Percentiles rank a stretch among this genome's conserved stretches.
phyloP scores from a whole-genome alignment of 495 filamentous ascomycete species.

The Penicillium argentinense region DNA sequence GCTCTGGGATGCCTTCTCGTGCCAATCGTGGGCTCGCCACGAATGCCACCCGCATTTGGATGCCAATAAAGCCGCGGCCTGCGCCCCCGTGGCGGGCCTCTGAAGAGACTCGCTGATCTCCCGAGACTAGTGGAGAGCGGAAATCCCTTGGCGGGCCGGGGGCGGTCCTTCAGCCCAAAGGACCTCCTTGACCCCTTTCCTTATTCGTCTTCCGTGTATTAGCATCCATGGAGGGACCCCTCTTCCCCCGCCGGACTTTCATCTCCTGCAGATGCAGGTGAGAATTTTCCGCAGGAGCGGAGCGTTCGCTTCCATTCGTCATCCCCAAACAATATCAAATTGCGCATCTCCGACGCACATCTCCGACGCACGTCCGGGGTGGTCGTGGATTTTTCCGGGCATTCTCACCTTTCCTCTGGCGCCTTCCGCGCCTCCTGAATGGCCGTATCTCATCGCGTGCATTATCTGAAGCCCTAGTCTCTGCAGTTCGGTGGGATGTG shows the following conservation, averaged over 20 bases:
- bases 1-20: background rate
- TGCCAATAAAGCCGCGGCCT: background rate
- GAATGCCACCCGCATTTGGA: background rate
- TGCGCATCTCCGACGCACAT: background rate
- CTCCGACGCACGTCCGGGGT: too few relatives aligned
- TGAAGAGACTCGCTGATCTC: background rate
- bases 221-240: too few relatives aligned
- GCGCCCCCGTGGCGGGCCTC: background rate
- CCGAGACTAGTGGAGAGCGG: background rate
- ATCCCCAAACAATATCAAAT: too few relatives aligned
- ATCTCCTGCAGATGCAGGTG: background rate
- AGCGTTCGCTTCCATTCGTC: background rate
- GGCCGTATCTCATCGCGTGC: background rate
- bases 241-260: background rate
- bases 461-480: background rate
- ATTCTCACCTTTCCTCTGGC: too few relatives aligned
- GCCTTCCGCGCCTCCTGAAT: background rate
- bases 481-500: background rate
- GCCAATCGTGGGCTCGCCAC: background rate
- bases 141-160: conserved; percentile 19
- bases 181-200: background rate
- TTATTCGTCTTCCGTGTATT: background rate
- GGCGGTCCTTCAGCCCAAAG: background rate
- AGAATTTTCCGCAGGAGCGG: background rate
- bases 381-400: background rate